Evolutionary conservation across 2,329 filamentous ascomycete genomes (phyloP).

Genomic region (Xylaria multiplex): DNA sequence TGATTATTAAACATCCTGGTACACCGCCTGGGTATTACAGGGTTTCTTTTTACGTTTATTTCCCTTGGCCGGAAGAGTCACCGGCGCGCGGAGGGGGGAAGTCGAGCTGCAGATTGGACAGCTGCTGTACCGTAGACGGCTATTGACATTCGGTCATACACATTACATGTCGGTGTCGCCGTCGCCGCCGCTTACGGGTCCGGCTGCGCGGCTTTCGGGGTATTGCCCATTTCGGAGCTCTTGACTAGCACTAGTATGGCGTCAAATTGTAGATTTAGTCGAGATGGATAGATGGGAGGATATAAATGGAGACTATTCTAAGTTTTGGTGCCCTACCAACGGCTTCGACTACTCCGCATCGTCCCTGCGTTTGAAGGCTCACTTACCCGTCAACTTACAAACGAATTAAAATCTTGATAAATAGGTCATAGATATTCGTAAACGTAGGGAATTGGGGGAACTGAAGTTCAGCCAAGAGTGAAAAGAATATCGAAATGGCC

Average conservation of each 20-base stretch:
- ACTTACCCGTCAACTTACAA: too few relatives aligned
- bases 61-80: constrained; percentile 41
- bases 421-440: too few relatives aligned
- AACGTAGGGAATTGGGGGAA: too few relatives aligned
- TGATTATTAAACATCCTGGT: background rate
- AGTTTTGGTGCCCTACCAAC: constrained; percentile 2
- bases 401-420: too few relatives aligned
- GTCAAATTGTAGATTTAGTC: background rate
- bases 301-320: constrained; percentile 3
- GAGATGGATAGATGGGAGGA: constrained; percentile 3
- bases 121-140: background rate
- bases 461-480: background rate
- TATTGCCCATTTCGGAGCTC: constrained; percentile 17
- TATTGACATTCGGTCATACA: background rate
- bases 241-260: background rate
- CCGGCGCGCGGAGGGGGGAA: constrained; percentile 21
- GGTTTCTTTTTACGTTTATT: background rate
- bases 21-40: background rate
- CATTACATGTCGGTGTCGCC: background rate
- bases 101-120: background rate
- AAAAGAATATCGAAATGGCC: constrained; percentile 36
- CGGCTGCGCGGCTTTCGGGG: constrained; percentile 1
- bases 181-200: constrained; percentile 1
- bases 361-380: background rate
- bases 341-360: background rate